A percentile compares a stretch with the other conserved stretches of the same genome.
phyloP scores from a whole-genome alignment of 345 rosid species.

The Syzygium aromaticum region DNA sequence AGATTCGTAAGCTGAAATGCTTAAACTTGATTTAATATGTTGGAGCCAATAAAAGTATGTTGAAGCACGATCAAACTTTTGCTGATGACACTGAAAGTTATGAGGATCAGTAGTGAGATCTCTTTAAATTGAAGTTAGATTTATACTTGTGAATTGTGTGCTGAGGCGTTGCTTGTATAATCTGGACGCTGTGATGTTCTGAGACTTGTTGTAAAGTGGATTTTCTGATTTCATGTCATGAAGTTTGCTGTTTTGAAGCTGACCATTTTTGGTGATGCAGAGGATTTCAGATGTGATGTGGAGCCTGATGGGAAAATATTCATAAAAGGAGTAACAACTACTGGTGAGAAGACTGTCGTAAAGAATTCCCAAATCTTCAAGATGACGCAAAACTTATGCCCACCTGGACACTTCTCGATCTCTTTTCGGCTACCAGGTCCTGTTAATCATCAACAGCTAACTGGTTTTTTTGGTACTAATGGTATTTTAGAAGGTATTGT shows the following conservation, averaged over 20 bases:
- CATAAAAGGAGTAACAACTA: constrained; percentile 59
- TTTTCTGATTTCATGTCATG: neutral
- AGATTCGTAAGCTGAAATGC: neutral
- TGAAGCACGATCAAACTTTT: neutral
- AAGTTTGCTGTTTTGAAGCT: neutral
- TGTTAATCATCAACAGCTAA: constrained; percentile 37
- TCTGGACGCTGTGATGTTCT: neutral
- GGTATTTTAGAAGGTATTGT: constrained; percentile 74
- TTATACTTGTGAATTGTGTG: neutral
- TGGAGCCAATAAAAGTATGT: neutral
- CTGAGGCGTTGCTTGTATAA: neutral
- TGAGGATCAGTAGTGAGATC: neutral
- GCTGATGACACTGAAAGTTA: neutral
- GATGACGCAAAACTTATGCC: constrained; percentile 70
- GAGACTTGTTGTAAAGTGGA: neutral
- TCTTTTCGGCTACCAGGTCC: constrained; percentile 76
- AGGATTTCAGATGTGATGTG: constrained; percentile 58
- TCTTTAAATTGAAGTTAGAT: neutral
- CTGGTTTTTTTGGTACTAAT: constrained; percentile 31
- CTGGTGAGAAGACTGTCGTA: constrained; percentile 63
- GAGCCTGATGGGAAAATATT: constrained; percentile 50
- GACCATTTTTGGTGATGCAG: constrained; percentile 24
- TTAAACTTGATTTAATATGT: neutral
- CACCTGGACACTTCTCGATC: constrained; percentile 66
- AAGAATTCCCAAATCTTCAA: constrained; percentile 45